phyloP scores from a whole-genome alignment of 345 rosid species.

The Mangifera indica region DNA sequence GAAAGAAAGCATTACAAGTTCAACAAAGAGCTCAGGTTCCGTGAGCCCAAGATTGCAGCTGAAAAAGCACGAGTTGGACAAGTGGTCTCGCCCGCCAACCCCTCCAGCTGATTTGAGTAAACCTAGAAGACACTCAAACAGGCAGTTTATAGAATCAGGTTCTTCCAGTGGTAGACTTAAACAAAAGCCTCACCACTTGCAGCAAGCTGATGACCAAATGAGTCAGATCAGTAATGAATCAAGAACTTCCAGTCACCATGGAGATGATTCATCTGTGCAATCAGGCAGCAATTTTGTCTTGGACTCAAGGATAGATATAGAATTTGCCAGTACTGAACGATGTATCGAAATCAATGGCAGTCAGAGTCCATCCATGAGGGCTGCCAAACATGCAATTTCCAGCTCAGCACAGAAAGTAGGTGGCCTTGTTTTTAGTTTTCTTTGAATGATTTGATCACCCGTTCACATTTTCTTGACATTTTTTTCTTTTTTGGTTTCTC shows the following conservation, averaged over 20 bases:
- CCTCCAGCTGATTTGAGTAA: constrained; percentile 69
- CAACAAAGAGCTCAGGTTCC: constrained; percentile 59
- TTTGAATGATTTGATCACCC: constrained; percentile 1
- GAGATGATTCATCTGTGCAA: constrained; percentile 50
- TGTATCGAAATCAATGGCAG: constrained; percentile 32
- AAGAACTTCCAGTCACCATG: constrained; percentile 56
- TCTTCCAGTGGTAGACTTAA: constrained; percentile 63
- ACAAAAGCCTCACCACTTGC: constrained; percentile 42
- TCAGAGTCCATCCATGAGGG: constrained; percentile 43
- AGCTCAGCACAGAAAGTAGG: constrained; percentile 52
- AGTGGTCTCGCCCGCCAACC: constrained; percentile 80
- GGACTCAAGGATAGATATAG: constrained; percentile 36
- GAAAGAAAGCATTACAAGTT: constrained; percentile 44
- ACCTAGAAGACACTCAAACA: constrained; percentile 49
- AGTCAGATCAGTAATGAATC: constrained; percentile 79
- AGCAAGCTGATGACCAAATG: constrained; percentile 60
- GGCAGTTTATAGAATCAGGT: constrained; percentile 45
- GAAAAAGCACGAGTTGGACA: constrained; percentile 69
- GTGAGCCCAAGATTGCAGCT: constrained; percentile 82
- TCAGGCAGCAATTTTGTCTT: constrained; percentile 45
- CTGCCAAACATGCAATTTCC: constrained; percentile 38
- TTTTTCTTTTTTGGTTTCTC: constrained; percentile 6
- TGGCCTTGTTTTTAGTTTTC: constrained; percentile 17
- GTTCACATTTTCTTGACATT: constrained; percentile 13
- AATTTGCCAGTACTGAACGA: constrained; percentile 35